Evolutionary conservation across 176 grass and related monocot genomes (phyloP).

Genomic region (Puya raimondii): DNA sequence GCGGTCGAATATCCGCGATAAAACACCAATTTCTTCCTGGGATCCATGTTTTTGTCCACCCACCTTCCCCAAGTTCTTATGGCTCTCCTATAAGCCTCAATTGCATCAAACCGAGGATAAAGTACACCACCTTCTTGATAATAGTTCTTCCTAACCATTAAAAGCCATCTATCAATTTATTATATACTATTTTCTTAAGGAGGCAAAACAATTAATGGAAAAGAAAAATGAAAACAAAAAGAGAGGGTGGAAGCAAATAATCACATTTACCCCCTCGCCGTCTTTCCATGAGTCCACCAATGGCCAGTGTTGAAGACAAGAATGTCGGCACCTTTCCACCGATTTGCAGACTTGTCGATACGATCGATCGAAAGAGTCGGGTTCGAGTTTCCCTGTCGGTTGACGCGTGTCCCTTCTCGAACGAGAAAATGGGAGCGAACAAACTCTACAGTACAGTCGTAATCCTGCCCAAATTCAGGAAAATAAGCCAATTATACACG

Average conservation of each 20-base stretch:
- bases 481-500: not conserved
- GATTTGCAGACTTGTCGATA: constrained; percentile 67
- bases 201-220: not conserved
- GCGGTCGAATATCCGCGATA: constrained; percentile 90
- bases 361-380: constrained; percentile 74
- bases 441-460: constrained; percentile 79
- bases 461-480: constrained; percentile 44
- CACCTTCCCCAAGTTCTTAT: constrained; percentile 71
- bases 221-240: not conserved
- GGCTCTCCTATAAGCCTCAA: constrained; percentile 64
- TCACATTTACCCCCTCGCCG: constrained; percentile 53
- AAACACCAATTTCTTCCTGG: constrained; percentile 50
- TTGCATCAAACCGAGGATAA: constrained; percentile 60
- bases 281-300: constrained; percentile 99
- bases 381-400: constrained; percentile 58
- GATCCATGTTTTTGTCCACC: constrained; percentile 73
- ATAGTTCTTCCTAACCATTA: constrained; percentile 55
- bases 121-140: constrained; percentile 61
- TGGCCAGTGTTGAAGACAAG: constrained; percentile 96
- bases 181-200: not conserved
- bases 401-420: constrained; percentile 57
- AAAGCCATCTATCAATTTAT: not conserved
- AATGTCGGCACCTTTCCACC: constrained; percentile 76
- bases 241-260: not conserved
- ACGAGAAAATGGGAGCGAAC: constrained; percentile 93